Percentiles rank a stretch among this genome's conserved stretches.
Evolutionary conservation across 805 yeast species (phyloP).

Genomic region (Yamadazyma phyllophila): DNA sequence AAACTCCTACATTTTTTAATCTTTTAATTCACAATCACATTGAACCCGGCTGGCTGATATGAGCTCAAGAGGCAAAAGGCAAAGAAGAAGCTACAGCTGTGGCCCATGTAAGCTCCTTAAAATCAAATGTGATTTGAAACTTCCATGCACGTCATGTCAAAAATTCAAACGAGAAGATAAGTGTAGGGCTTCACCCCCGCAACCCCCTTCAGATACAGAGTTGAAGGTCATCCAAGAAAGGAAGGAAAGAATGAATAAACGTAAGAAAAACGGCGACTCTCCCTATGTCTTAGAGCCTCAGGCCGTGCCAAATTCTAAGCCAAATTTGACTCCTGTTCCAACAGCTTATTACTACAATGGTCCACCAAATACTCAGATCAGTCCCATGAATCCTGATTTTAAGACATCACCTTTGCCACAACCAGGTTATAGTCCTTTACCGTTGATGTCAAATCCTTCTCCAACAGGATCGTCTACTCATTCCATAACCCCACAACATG

Average conservation of each 20-base stretch:
- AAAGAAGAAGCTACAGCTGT: constrained; percentile 53
- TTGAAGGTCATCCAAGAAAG: constrained; percentile 29
- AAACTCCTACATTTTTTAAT: neutral
- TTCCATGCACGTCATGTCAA: constrained; percentile 48
- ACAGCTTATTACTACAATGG: neutral
- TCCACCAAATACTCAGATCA: neutral
- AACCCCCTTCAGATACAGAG: constrained; percentile 44
- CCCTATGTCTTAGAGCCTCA: neutral
- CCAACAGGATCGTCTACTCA: constrained; percentile 1
- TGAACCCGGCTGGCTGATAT: neutral
- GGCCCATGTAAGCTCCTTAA: constrained; percentile 56
- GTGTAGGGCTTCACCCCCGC: constrained; percentile 41
- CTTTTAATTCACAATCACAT: too few species aligned
- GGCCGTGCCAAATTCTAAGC: neutral
- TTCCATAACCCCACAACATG: constrained; percentile 1
- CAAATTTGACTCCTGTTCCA: neutral
- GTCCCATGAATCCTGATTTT: neutral
- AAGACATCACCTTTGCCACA: neutral
- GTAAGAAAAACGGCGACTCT: constrained; percentile 3
- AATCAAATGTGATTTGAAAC: constrained; percentile 49
- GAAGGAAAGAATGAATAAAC: constrained; percentile 20
- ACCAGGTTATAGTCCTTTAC: constrained; percentile 1
- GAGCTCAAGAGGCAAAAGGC: constrained; percentile 24
- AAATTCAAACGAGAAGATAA: constrained; percentile 36
- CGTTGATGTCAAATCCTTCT: neutral